Evolutionary conservation across 2,329 filamentous ascomycete genomes (phyloP).

Genomic region (Aspergillus ochraceus): DNA sequence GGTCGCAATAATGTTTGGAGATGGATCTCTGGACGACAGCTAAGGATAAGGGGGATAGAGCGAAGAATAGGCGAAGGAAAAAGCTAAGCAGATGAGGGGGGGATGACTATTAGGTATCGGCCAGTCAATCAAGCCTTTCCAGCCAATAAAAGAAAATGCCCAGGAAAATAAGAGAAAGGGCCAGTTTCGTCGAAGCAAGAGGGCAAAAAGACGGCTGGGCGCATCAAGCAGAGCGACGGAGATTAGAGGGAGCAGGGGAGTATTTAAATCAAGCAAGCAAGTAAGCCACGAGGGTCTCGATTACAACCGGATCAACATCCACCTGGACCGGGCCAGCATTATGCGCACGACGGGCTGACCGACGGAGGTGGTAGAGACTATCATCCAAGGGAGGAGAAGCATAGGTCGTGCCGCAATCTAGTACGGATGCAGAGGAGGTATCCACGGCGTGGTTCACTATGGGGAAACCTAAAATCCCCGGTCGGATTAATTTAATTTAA

Average conservation of each 20-base stretch:
- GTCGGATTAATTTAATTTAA: background rate
- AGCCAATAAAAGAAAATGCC: background rate
- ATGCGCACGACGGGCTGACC: background rate
- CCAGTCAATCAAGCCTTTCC: background rate
- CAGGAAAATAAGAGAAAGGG: background rate
- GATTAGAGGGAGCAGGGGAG: background rate
- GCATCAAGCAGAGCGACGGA: background rate
- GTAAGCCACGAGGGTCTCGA: too few species aligned
- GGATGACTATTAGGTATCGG: background rate
- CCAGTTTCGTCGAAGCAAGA: background rate
- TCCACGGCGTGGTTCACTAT: background rate
- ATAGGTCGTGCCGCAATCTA: too few species aligned
- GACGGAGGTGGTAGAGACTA: background rate
- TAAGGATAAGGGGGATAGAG: background rate
- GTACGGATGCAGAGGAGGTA: background rate
- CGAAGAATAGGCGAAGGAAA: background rate
- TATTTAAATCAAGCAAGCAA: background rate
- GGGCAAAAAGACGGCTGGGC: background rate
- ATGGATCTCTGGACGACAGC: background rate
- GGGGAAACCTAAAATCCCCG: slow-evolving; percentile 6
- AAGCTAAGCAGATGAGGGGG: background rate
- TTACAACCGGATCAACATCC: too few species aligned
- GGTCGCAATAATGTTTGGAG: background rate
- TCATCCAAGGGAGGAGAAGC: too few species aligned
- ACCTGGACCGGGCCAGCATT: too few species aligned